Percentiles rank a stretch among this genome's conserved stretches.
These are phyloP conservation scores for Ganoderma resinaceum DNA, from an alignment of 1,284 basidiomycete genomes.

Conservation along the genomic window DNA sequence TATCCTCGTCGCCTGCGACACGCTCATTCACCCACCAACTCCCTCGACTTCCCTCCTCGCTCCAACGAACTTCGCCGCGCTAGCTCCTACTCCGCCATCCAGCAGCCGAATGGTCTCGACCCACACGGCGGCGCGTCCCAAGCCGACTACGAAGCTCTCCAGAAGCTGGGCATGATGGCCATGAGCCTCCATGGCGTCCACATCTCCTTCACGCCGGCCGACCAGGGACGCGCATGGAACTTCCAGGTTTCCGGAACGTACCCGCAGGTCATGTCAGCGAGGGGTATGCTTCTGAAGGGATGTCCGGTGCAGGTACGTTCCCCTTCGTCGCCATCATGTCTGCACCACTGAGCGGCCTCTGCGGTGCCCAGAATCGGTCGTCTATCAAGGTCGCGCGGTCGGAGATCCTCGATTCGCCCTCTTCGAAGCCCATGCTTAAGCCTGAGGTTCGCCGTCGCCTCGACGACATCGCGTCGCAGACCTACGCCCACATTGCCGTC, in stretches of 20 bases:
- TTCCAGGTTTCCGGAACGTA: constrained; percentile 92
- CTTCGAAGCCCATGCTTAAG: constrained; percentile 86
- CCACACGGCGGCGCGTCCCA: constrained; percentile 44
- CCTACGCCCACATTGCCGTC: constrained; percentile 89
- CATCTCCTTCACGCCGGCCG: constrained; percentile 79
- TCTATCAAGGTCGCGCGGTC: constrained; percentile 91
- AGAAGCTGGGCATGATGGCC: constrained; percentile 82
- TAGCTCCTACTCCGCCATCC: constrained; percentile 49
- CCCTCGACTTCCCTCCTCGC: constrained; percentile 64
- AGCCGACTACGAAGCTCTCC: constrained; percentile 75
- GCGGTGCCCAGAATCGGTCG: constrained; percentile 70
- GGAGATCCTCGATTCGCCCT: constrained; percentile 89
- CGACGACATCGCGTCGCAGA: constrained; percentile 92
- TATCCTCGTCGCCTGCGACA: constrained; percentile 81
- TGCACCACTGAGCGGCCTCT: constrained; percentile 12
- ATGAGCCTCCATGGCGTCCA: constrained; percentile 84
- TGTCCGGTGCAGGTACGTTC: constrained; percentile 80
- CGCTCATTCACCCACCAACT: constrained; percentile 65
- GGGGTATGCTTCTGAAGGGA: constrained; percentile 90
- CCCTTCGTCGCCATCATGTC: not conserved
- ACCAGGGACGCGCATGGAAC: constrained; percentile 81
- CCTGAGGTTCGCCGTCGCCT: constrained; percentile 86
- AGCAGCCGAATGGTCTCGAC: constrained; percentile 49
- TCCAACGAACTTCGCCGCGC: constrained; percentile 48
- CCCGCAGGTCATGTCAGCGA: constrained; percentile 91